Percentiles rank a stretch among this genome's conserved stretches.
Conservation (phyloP, 2,329 filamentous ascomycete genomes). For the Westerdykella aurantiaca region DNA sequence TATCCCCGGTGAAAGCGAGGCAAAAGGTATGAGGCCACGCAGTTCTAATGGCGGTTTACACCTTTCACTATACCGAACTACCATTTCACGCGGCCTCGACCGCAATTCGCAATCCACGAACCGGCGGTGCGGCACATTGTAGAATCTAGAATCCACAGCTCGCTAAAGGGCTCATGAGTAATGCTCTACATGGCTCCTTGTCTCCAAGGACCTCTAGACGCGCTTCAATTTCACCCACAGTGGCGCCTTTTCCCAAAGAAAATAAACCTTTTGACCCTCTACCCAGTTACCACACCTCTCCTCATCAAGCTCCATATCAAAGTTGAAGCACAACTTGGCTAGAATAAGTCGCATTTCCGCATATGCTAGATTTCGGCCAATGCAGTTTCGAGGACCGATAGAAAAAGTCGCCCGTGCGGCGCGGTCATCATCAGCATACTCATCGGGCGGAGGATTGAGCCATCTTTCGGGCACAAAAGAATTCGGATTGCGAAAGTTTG, state of each 20-base stretch:
- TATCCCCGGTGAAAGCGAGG: no score
- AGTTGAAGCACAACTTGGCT: slow-evolving; percentile 34
- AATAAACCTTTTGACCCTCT: slow-evolving; percentile 5
- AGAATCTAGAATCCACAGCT: no score
- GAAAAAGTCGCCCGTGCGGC: slow-evolving; percentile 13
- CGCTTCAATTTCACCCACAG: slow-evolving; percentile 5
- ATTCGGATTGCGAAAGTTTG: slow-evolving; percentile 20
- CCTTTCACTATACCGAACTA: no score
- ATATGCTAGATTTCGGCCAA: slow-evolving; percentile 22
- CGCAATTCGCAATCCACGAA: no score
- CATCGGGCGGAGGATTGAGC: slow-evolving; percentile 6
- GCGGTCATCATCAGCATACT: slow-evolving; percentile 19
- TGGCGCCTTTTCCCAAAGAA: slow-evolving; percentile 5
- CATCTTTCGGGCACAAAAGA: slow-evolving; percentile 26
- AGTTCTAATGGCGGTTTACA: no score
- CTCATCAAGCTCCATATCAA: slow-evolving; percentile 31
- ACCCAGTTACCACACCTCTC: slow-evolving; percentile 4
- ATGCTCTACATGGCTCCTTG: no score
- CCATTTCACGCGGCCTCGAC: no score
- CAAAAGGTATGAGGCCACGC: no score
- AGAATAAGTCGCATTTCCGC: slow-evolving; percentile 29
- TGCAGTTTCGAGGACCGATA: slow-evolving; percentile 14
- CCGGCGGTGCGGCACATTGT: no score
- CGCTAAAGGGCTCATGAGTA: no score
- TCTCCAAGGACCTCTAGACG: background rate